Base-by-base conservation (phyloP, 2,329 filamentous ascomycete species). In the Aureobasidium sp. region DNA sequence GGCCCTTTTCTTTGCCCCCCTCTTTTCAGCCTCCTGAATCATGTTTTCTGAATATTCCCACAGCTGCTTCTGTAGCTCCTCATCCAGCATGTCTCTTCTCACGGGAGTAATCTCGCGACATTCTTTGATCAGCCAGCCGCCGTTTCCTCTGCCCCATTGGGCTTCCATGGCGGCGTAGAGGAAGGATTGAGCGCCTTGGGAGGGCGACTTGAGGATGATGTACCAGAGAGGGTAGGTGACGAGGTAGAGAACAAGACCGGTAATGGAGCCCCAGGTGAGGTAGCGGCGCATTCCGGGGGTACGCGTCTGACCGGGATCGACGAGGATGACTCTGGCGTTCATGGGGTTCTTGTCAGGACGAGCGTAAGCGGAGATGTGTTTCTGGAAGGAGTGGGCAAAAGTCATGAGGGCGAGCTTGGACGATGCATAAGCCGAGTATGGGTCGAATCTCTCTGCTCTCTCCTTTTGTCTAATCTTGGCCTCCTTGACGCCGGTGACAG, bases 11-110 rank as follows among this genome's bases (percentile, higher is more conserved):
- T 84, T 76, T 9, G 91, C 91, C 27, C 87, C 84, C 71, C 88
- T 84, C 77, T 90, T 95, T 75, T 97, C 92, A 15, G 87, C 83
- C 68, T 83, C 82, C 73, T 95, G 87, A 62, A 97, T 87, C 66
- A 95, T 84, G 71, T 85, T 85, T 70, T 96, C 92, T 71, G 89
- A 96, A 63, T 89, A 86, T 71, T 95, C 85, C 93, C 93, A 99
- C 17, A 99, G 78, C 72, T 87, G 84, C 81, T 95, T 91, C 63
- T 91, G 91, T 34, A 89, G 77, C 22, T 82, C 83, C 66, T 95
- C 91, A 70, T 96, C 89, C 66, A 82, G 82, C 48, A 97, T 81
- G 69, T 97, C 92, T 29, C 77, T 79, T 59, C 90, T 81, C 29
- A 87, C 82, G 73, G 85, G 88, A 65, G 88, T 84, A 20, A 92